Conservation (phyloP, 306 rosid species). For the Rosa lucieae region DNA sequence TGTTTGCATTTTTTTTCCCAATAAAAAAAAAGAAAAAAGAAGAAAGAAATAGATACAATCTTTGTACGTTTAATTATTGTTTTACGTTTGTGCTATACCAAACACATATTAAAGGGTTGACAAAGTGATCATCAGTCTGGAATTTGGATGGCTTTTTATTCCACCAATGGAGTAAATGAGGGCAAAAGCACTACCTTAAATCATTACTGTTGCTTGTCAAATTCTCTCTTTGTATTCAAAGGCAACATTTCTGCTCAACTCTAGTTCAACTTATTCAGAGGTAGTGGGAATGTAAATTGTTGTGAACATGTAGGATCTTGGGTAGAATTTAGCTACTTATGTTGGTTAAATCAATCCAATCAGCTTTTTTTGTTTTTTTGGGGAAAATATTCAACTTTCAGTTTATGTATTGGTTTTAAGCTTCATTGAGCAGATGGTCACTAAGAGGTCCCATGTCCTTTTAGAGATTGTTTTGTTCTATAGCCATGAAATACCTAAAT, state of each 20-base stretch:
- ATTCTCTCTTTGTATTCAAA: no score
- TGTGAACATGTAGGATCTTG: conserved; percentile 45
- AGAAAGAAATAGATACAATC: neutral
- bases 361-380: no score
- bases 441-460: no score
- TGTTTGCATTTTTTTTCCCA: no score
- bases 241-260: neutral
- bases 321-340: neutral
- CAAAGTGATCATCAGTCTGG: neutral
- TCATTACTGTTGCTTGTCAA: neutral
- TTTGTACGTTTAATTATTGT: neutral
- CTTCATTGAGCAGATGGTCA: neutral
- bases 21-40: no score
- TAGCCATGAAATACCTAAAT: neutral
- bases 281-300: no score
- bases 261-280: neutral
- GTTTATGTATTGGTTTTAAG: neutral
- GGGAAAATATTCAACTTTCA: neutral
- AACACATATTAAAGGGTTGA: neutral
- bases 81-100: neutral
- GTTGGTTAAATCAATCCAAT: no score
- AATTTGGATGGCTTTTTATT: neutral
- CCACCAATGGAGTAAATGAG: neutral
- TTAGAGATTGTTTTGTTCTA: neutral
- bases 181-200: neutral